Percentiles rank a stretch among this genome's conserved stretches.
These are phyloP conservation scores for Cercospora zeae-maydis DNA, from an alignment of 2,329 filamentous ascomycete genomes.

Conservation along the genomic window DNA sequence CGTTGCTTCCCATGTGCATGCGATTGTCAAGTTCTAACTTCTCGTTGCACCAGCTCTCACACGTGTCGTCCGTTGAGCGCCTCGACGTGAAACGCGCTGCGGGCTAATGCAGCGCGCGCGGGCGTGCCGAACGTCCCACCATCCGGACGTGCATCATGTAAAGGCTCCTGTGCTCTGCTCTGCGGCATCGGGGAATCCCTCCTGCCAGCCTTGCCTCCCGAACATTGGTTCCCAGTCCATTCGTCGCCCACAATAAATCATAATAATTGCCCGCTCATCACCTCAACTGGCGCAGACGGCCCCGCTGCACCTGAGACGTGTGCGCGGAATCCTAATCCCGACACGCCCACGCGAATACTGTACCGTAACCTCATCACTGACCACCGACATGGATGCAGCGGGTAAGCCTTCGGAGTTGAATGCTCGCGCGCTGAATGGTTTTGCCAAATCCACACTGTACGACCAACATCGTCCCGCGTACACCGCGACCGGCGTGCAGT, in stretches of 20 bases:
- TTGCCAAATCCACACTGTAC: slow-evolving; percentile 62
- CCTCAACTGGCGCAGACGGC: background rate
- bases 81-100: background rate
- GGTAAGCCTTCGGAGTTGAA: slow-evolving; percentile 18
- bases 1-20: too few relatives aligned
- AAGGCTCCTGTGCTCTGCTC: background rate
- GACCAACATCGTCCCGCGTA: slow-evolving; percentile 68
- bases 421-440: slow-evolving; percentile 49
- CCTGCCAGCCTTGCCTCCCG: background rate
- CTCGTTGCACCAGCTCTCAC: background rate
- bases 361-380: too few relatives aligned
- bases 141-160: background rate
- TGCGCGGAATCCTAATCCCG: background rate
- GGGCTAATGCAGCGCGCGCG: background rate
- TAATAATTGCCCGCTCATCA: background rate
- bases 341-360: background rate
- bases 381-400: background rate
- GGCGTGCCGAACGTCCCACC: background rate
- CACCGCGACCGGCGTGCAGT: slow-evolving; percentile 54
- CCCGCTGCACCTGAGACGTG: background rate
- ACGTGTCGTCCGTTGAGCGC: background rate
- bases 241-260: too few relatives aligned
- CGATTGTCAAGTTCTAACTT: too few relatives aligned
- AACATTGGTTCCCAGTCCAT: too few relatives aligned
- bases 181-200: background rate